phyloP scores from a whole-genome alignment of 352 stramenopile species.

The Phytophthora cactorum region DNA sequence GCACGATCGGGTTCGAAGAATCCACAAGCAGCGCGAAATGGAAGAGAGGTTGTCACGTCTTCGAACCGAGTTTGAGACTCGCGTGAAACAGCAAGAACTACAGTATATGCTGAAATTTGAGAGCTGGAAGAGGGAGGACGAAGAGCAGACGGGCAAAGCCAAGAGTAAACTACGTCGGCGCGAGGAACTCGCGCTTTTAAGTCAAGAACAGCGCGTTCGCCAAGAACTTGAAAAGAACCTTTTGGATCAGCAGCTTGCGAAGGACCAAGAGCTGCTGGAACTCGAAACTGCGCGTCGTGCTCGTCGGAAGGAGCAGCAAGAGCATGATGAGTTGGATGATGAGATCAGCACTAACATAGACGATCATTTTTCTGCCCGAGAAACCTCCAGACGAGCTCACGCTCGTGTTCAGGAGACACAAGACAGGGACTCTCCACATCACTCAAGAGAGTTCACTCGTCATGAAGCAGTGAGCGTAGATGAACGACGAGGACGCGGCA shows the following conservation, averaged over 20 bases:
- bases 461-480: conserved; percentile 6
- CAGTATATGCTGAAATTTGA: conserved; percentile 74
- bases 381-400: conserved; percentile 4
- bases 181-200: conserved; percentile 51
- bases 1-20: conserved; percentile 60
- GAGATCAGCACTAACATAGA: conserved; percentile 27
- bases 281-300: conserved; percentile 41
- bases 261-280: conserved; percentile 56
- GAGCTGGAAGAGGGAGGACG: conserved; percentile 76
- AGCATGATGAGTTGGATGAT: conserved; percentile 35
- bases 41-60: conserved; percentile 73
- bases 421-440: not conserved
- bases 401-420: not conserved
- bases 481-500: not conserved
- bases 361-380: conserved; percentile 9
- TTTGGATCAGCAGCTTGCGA: conserved; percentile 43
- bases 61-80: conserved; percentile 73
- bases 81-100: conserved; percentile 75
- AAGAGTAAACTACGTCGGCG: conserved; percentile 42
- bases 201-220: conserved; percentile 62
- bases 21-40: conserved; percentile 68
- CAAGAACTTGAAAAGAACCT: conserved; percentile 61
- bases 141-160: conserved; percentile 43
- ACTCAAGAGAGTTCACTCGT: conserved; percentile 1
- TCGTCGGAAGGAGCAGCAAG: conserved; percentile 38